A percentile compares a stretch with the other conserved stretches of the same genome.
Conservation (phyloP, 768 basidiomycete genomes). For the Boletus eberwhitei region DNA sequence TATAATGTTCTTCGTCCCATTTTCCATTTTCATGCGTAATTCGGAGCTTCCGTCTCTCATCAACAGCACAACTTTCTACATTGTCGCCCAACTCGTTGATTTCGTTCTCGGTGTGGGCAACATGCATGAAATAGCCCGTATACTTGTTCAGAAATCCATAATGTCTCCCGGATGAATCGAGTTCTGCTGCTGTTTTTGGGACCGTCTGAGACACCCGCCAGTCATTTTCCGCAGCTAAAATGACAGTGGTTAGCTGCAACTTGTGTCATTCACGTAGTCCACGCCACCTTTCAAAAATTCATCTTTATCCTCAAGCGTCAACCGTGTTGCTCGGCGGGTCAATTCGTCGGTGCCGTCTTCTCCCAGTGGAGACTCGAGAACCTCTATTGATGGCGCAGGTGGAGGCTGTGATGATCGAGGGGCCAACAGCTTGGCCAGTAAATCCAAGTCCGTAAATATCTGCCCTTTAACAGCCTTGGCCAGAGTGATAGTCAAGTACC, state of each 20-base stretch:
- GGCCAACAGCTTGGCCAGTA: constrained; percentile 73
- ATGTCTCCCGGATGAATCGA: constrained; percentile 41
- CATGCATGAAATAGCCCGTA: constrained; percentile 72
- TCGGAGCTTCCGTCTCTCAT: constrained; percentile 53
- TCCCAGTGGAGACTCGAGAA: constrained; percentile 36
- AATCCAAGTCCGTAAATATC: constrained; percentile 72
- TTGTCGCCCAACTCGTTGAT: constrained; percentile 73
- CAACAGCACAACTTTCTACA: constrained; percentile 51
- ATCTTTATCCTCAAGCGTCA: constrained; percentile 50
- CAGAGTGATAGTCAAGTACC: constrained; percentile 71
- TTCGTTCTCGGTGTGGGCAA: constrained; percentile 74
- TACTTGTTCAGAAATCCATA: constrained; percentile 81
- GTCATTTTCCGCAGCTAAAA: constrained; percentile 67
- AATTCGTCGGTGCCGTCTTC: constrained; percentile 39
- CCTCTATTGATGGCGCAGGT: constrained; percentile 51
- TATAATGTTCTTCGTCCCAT: constrained; percentile 83
- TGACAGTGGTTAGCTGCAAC: constrained; percentile 1
- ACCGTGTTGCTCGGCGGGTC: constrained; percentile 38
- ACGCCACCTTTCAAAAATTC: constrained; percentile 56
- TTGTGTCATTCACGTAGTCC: background rate
- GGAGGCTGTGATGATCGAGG: constrained; percentile 47
- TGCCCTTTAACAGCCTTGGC: constrained; percentile 66
- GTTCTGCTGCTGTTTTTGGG: constrained; percentile 37
- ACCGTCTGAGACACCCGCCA: constrained; percentile 74
- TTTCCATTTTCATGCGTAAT: constrained; percentile 66